phyloP scores from a whole-genome alignment of 805 yeast species.

The Peterozyma toletana region DNA sequence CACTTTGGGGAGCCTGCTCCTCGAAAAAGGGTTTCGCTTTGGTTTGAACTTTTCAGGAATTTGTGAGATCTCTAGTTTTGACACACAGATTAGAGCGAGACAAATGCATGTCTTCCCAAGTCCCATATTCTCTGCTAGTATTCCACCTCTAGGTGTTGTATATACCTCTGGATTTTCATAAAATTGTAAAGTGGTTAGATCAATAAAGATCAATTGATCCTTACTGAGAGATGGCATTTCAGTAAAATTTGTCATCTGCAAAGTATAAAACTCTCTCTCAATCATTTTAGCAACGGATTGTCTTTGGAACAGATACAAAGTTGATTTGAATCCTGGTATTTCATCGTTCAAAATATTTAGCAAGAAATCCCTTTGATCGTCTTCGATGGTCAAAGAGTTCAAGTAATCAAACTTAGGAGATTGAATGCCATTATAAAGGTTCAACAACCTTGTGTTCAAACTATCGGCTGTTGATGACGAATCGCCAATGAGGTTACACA shows the following conservation, averaged over 20 bases:
- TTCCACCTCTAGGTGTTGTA: constrained; percentile 50
- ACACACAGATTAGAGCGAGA: constrained; percentile 45
- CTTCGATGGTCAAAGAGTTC: constrained; percentile 9
- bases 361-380: constrained; percentile 14
- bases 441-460: constrained; percentile 17
- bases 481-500: not conserved
- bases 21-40: constrained; percentile 3
- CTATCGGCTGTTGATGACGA: constrained; percentile 5
- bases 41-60: constrained; percentile 26
- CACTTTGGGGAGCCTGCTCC: constrained; percentile 7
- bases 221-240: not conserved
- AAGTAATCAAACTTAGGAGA: constrained; percentile 20
- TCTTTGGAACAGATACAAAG: constrained; percentile 51
- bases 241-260: constrained; percentile 3
- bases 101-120: constrained; percentile 59
- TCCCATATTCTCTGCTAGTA: constrained; percentile 65
- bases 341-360: constrained; percentile 19
- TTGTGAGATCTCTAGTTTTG: constrained; percentile 44
- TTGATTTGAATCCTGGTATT: constrained; percentile 40
- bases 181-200: constrained; percentile 25
- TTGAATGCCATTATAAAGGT: constrained; percentile 27
- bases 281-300: constrained; percentile 56
- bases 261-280: constrained; percentile 36
- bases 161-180: constrained; percentile 31
- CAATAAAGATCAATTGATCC: constrained; percentile 24